phyloP scores from a whole-genome alignment of 148 eudicot genomes.

The Rhododendron henanense region DNA sequence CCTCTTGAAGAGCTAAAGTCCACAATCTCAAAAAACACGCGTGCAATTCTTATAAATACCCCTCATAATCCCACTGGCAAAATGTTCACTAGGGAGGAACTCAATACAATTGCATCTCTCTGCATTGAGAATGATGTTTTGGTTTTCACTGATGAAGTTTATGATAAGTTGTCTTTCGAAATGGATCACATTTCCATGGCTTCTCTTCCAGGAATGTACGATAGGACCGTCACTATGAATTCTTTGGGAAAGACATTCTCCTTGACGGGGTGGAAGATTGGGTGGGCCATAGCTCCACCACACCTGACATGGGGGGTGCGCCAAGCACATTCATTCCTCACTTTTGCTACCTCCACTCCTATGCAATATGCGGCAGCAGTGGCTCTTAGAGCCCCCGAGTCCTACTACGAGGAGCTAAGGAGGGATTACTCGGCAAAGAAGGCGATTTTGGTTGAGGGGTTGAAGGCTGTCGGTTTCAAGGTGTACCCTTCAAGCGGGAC shows the following conservation, averaged over 20 bases:
- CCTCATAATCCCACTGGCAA: slow-evolving; percentile 99
- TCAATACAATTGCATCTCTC: slow-evolving; percentile 67
- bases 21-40: slow-evolving; percentile 59
- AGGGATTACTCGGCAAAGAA: slow-evolving; percentile 74
- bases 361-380: slow-evolving; percentile 88
- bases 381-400: slow-evolving; percentile 78
- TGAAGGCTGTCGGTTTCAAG: slow-evolving; percentile 71
- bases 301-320: slow-evolving; percentile 88
- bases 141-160: slow-evolving; percentile 90
- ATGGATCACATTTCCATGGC: slow-evolving; percentile 97
- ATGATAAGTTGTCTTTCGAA: slow-evolving; percentile 89
- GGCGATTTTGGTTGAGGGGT: slow-evolving; percentile 73
- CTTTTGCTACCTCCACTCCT: slow-evolving; percentile 93
- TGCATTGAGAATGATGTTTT: slow-evolving; percentile 87
- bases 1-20: slow-evolving; percentile 81
- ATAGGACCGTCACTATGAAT: slow-evolving; percentile 84
- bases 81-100: slow-evolving; percentile 84
- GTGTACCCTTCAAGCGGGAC: slow-evolving; percentile 96
- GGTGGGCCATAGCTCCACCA: slow-evolving; percentile 97
- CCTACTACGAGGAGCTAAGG: slow-evolving; percentile 66
- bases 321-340: slow-evolving; percentile 88
- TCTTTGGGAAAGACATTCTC: slow-evolving; percentile 97
- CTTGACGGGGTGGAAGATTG: slow-evolving; percentile 98
- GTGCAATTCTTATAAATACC: slow-evolving; percentile 85
- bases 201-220: slow-evolving; percentile 94